Evolutionary conservation across 176 grass and related monocot species (phyloP).

Genomic region (Avena insularis): DNA sequence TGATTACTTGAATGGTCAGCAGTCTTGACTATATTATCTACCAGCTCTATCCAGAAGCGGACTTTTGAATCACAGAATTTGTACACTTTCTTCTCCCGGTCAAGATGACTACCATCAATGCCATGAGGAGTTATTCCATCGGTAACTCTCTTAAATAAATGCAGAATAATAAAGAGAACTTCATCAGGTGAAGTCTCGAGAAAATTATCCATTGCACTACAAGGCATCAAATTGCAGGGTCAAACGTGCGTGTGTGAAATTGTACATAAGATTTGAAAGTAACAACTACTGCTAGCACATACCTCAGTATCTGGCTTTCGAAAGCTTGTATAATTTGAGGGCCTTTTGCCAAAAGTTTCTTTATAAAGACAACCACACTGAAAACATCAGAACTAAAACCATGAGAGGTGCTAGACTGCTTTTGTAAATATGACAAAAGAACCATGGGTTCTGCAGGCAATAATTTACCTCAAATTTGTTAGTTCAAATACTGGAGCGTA

Average conservation of each 20-base stretch:
- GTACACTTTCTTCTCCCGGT: slow-evolving; percentile 52
- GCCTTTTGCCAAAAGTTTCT: slow-evolving; percentile 62
- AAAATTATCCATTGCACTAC: slow-evolving; percentile 73
- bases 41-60: slow-evolving; percentile 56
- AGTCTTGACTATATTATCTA: slow-evolving; percentile 42
- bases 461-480: slow-evolving; percentile 61
- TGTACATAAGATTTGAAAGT: not conserved
- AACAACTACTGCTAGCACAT: slow-evolving; percentile 29
- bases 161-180: slow-evolving; percentile 69
- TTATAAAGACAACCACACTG: slow-evolving; percentile 62
- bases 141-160: slow-evolving; percentile 60
- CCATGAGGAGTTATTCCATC: slow-evolving; percentile 49
- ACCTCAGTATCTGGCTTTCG: slow-evolving; percentile 76
- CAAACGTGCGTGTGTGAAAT: not conserved
- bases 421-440: slow-evolving; percentile 2
- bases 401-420: slow-evolving; percentile 10
- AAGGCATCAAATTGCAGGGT: slow-evolving; percentile 36
- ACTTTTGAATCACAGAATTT: slow-evolving; percentile 67
- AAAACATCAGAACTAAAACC: slow-evolving; percentile 24
- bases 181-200: slow-evolving; percentile 70
- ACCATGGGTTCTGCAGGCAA: not conserved
- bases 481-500: slow-evolving; percentile 77
- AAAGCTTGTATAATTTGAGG: slow-evolving; percentile 63
- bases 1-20: slow-evolving; percentile 44
- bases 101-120: slow-evolving; percentile 50